Conservation (phyloP, 352 stramenopile species). For the Hyaloperonospora brassicae region DNA sequence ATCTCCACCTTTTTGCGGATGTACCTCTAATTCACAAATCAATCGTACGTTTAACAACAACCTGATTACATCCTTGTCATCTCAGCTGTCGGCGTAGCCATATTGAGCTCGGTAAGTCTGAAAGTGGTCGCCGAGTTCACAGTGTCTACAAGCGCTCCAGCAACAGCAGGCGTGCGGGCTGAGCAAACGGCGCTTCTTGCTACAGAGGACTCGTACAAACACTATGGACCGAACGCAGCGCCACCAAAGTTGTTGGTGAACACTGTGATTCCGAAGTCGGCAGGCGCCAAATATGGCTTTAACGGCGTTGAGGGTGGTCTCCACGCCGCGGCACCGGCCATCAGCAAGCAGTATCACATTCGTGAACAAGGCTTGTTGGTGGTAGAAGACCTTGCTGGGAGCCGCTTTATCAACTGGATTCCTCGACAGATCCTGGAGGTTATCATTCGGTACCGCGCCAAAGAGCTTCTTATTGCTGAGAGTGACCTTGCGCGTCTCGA, state of each 20-base stretch:
- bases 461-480: constrained; percentile 65
- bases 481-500: constrained; percentile 71
- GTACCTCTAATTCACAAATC: no score
- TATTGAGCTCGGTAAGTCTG: no score
- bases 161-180: constrained; percentile 52
- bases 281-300: constrained; percentile 55
- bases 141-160: constrained; percentile 51
- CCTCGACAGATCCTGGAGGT: constrained; percentile 75
- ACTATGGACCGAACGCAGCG: constrained; percentile 41
- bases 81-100: no score
- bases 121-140: constrained; percentile 75
- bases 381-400: constrained; percentile 77
- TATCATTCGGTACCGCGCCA: constrained; percentile 67
- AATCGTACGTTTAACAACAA: no score
- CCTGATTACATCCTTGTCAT: no score
- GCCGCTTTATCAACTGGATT: constrained; percentile 77
- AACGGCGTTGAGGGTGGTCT: constrained; percentile 47
- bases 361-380: constrained; percentile 73
- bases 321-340: constrained; percentile 39
- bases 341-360: constrained; percentile 84
- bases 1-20: no score
- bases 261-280: constrained; percentile 66
- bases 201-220: constrained; percentile 68
- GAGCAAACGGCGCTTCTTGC: constrained; percentile 56
- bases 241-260: constrained; percentile 71